phyloP scores from a whole-genome alignment of 257 asterid species.

The Mitragyna speciosa region DNA sequence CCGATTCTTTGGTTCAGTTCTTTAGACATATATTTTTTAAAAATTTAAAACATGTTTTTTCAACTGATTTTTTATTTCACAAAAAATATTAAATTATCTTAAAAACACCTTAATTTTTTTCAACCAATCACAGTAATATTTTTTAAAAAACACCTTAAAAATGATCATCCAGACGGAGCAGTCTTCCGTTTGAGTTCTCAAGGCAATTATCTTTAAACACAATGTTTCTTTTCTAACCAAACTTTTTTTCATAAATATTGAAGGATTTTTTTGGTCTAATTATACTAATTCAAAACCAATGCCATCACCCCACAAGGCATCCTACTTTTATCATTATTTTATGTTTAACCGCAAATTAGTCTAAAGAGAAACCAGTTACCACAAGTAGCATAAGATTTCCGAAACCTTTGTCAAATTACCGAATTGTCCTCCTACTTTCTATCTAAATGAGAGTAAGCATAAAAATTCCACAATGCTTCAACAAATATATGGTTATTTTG shows the following conservation, averaged over 20 bases:
- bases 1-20: too few relatives aligned
- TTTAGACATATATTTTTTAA: too few relatives aligned
- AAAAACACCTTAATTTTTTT: too few relatives aligned
- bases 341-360: not conserved
- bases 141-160: too few relatives aligned
- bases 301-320: conserved; percentile 1
- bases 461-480: not conserved
- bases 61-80: too few relatives aligned
- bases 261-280: not conserved
- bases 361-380: not conserved
- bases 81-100: too few relatives aligned
- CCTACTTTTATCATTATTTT: not conserved
- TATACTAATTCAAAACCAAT: not conserved
- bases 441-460: not conserved
- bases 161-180: too few relatives aligned
- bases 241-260: not conserved
- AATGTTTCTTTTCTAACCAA: not conserved
- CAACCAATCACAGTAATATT: too few relatives aligned
- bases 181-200: not conserved
- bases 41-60: too few relatives aligned
- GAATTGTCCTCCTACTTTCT: not conserved
- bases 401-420: not conserved
- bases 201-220: not conserved
- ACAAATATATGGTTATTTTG: not conserved
- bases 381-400: not conserved